Base-by-base conservation (phyloP, 345 rosid genomes). In the Geranium rotundifolium region DNA sequence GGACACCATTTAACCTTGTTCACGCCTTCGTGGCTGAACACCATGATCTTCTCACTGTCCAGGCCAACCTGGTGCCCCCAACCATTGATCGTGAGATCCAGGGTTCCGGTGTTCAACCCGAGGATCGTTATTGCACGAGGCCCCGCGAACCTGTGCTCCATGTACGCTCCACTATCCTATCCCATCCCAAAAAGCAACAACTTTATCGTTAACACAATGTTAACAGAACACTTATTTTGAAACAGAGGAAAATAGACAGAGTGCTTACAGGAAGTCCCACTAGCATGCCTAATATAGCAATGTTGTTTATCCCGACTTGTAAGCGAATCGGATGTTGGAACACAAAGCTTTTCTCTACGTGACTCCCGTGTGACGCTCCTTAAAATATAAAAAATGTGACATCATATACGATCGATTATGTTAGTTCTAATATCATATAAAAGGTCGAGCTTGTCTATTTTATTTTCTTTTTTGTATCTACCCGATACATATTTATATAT, bases 91-190 rank as follows among this genome's bases (percentile, higher is more conserved):
- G 90, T 72, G 31, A 92, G 41, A 76, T 92, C 98, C 34, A 79
- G 74, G 6, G 83, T 76, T 72, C 95, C 91, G 0, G 93, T 84
- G 78, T 84, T 85, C 82, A 92, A 76, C 30, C 98, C 98, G 3
- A 80, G 77, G 66, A 85, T 69, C 9, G 81, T 74, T 9, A 84
- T 71, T 1, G 77, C 73, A 15, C 90, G 91, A 66, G 95, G 96
- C 17, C 95, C 96, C 0, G 93, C 90, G 29, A 14, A 85, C 20
- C 89, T 81, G 16, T 74, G 83, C 77, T 92, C 96, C 90, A 89
- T 73, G 66, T 92, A 89, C 64, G 91, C 84, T 79, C 96, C 96
- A 56, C 93, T 87, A 59, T 89, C 98, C 97, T 93, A 34, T 34
- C 41, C 41, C 41, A 4, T 34, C 41, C 41, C 41, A 34, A 5